phyloP scores from a whole-genome alignment of 371 early-diverging fungal genomes.

The Polyrhizophydium stewartii region DNA sequence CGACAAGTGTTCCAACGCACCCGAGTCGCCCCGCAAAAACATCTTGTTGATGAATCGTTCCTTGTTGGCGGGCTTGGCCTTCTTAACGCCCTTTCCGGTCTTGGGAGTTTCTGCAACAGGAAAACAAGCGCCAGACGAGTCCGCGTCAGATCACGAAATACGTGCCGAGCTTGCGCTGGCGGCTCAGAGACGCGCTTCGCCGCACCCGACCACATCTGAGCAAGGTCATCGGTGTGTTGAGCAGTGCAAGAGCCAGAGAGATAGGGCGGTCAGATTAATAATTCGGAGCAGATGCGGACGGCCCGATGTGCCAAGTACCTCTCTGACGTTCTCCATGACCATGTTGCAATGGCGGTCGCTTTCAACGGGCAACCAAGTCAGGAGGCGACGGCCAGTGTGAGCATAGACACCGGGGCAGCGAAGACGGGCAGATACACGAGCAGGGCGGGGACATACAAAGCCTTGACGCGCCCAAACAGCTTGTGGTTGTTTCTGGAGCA shows the following conservation, averaged over 20 bases:
- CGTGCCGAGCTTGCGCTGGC: too few species aligned
- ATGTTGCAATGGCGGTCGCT: constrained; percentile 97
- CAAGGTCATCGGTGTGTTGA: too few species aligned
- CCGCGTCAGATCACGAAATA: background rate
- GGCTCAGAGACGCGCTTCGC: too few species aligned
- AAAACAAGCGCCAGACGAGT: constrained; percentile 9
- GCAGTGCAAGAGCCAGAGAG: too few species aligned
- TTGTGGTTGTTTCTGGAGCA: constrained; percentile 87
- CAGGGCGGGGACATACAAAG: constrained; percentile 54
- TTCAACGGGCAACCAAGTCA: background rate
- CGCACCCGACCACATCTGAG: too few species aligned
- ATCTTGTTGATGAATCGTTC: constrained; percentile 97
- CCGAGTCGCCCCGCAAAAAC: constrained; percentile 97
- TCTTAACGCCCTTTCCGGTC: constrained; percentile 83
- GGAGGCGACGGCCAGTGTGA: too few species aligned
- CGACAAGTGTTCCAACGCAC: too few species aligned
- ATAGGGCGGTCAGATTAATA: too few species aligned
- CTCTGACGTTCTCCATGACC: constrained; percentile 98
- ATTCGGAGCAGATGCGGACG: too few species aligned
- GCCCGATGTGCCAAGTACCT: too few species aligned
- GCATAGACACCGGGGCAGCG: background rate
- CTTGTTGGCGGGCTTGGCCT: constrained; percentile 94
- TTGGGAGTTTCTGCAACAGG: constrained; percentile 83
- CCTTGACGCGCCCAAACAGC: constrained; percentile 94
- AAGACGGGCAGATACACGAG: background rate